phyloP scores from a whole-genome alignment of 2,329 filamentous ascomycete species.

The Colletotrichum limetticola region DNA sequence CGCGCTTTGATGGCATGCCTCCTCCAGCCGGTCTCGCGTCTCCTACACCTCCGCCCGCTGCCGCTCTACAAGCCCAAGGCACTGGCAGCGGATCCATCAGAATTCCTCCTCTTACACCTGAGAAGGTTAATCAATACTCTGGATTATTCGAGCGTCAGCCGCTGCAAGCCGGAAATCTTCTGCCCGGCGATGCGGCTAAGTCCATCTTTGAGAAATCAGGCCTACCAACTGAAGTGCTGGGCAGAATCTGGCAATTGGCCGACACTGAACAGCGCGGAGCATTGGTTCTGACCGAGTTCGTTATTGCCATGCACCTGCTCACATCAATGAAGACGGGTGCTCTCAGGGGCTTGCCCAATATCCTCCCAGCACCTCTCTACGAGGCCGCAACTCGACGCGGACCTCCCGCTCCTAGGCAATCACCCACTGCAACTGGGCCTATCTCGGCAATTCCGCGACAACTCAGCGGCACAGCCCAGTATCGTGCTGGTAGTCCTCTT shows the following conservation, averaged over 20 bases:
- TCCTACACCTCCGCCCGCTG: constrained; percentile 61
- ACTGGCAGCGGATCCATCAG: constrained; percentile 78
- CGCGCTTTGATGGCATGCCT: constrained; percentile 85
- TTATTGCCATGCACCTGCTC: constrained; percentile 97
- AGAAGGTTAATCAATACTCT: constrained; percentile 90
- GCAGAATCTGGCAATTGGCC: constrained; percentile 95
- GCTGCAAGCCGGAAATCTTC: constrained; percentile 74
- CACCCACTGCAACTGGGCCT: constrained; percentile 62
- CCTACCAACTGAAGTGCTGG: constrained; percentile 88
- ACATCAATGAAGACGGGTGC: constrained; percentile 89
- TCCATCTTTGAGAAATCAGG: constrained; percentile 95
- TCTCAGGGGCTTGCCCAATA: constrained; percentile 81
- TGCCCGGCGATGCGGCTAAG: constrained; percentile 89
- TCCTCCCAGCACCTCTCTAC: constrained; percentile 86
- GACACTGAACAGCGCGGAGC: constrained; percentile 93
- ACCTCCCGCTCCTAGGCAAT: constrained; percentile 57
- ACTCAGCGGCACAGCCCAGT: constrained; percentile 76
- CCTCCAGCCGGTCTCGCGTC: constrained; percentile 41
- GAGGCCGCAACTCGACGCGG: constrained; percentile 83
- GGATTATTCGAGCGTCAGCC: constrained; percentile 91
- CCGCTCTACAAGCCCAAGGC: constrained; percentile 64
- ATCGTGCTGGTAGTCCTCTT: constrained; percentile 70
- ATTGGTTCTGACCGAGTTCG: constrained; percentile 89
- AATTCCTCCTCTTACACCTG: constrained; percentile 87
- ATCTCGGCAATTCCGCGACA: constrained; percentile 83